Evolutionary conservation across 306 rosid species (phyloP).

Genomic region (Gleditsia sinensis): DNA sequence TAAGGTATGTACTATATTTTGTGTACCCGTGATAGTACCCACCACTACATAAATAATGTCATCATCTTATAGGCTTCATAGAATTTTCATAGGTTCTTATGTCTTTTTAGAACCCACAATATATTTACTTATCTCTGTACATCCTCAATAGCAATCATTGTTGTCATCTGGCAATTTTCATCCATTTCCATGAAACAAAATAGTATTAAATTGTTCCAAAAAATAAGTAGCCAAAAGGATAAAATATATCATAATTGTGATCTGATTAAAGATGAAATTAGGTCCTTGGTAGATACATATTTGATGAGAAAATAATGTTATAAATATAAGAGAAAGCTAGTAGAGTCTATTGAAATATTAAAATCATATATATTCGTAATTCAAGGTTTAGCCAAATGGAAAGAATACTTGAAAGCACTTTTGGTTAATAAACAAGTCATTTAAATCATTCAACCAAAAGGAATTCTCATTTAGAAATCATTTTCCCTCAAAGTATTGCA

Average conservation of each 20-base stretch:
- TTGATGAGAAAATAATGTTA: slow-evolving; percentile 7
- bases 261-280: slow-evolving; percentile 16
- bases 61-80: slow-evolving; percentile 78
- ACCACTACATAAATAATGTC: slow-evolving; percentile 74
- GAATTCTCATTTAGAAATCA: too few relatives aligned
- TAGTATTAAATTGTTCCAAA: slow-evolving; percentile 11
- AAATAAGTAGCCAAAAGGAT: slow-evolving; percentile 16
- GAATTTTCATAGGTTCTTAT: slow-evolving; percentile 76
- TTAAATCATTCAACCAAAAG: too few relatives aligned
- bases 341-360: slow-evolving; percentile 18
- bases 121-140: slow-evolving; percentile 90
- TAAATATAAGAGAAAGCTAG: neutral
- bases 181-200: slow-evolving; percentile 32
- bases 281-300: slow-evolving; percentile 16
- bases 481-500: too few relatives aligned
- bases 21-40: too few relatives aligned
- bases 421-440: too few relatives aligned
- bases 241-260: slow-evolving; percentile 19
- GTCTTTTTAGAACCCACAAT: slow-evolving; percentile 74
- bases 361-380: slow-evolving; percentile 12
- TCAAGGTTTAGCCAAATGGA: too few relatives aligned
- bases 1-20: too few relatives aligned
- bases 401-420: too few relatives aligned
- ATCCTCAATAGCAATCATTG: slow-evolving; percentile 83
- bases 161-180: slow-evolving; percentile 73